Evolutionary conservation across 2,329 filamentous ascomycete species (phyloP), one percentile per base, ranked within the genome.

Genomic region (Coniella vitis): DNA sequence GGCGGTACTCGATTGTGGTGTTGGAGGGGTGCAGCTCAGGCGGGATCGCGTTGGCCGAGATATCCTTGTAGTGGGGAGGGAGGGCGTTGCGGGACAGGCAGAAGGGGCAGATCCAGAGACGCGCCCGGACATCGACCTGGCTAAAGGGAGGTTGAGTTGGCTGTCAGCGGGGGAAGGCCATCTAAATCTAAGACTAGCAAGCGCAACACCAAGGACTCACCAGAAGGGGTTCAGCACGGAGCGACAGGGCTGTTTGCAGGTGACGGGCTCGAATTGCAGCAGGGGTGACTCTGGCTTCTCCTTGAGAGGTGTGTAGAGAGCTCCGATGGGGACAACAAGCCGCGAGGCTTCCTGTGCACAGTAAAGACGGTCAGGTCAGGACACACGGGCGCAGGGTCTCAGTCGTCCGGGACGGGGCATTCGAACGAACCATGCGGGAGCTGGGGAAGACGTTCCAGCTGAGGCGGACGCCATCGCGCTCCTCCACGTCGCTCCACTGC

Each of bases 361-460:
- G n/a, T 9, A 48, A 54, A 59, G 55, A 69, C 54, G 58, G 57
- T 55, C 49, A 51, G 47, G 46, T 48, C 52, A 53, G 52, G 38
- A 50, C 21, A 42, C 35, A 14, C 48, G 45, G 49, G 45, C 25
- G 10, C n/a, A n/a, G n/a, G n/a, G n/a, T n/a, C n/a, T n/a, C n/a
- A n/a, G n/a, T n/a, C n/a, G n/a, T n/a, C n/a, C n/a, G n/a, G n/a
- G n/a, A n/a, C n/a, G n/a, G n/a, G n/a, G n/a, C n/a, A n/a, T n/a
- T n/a, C n/a, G n/a, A n/a, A 71, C 78, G 60, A 60, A 89, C 90
- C 90, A 98, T 96, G 66, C 93, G 89, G 63, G 91, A 91, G 74
- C 90, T 96, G 43, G 93, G 93, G 63, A 98, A 95, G 54, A 94
- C 94, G 67, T 98, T 98, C 93, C 93, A 98, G 71, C 91, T 96